These are phyloP conservation scores for Fusarium mundagurra DNA, from an alignment of 2,329 filamentous ascomycete genomes.

Conservation along the genomic window DNA sequence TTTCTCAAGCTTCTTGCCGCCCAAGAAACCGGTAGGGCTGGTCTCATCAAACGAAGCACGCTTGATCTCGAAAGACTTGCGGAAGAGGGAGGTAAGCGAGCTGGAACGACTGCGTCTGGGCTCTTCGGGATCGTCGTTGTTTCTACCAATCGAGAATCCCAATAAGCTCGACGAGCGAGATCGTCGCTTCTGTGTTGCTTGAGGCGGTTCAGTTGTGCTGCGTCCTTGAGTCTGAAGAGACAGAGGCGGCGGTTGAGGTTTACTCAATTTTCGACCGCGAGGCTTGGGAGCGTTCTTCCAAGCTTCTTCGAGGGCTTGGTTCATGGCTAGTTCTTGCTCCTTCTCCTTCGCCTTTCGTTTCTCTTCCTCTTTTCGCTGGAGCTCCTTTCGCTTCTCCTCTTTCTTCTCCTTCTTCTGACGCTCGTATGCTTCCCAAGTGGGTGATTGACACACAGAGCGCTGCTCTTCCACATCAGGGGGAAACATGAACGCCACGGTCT, in stretches of 20 bases:
- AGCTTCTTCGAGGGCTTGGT: conserved; percentile 36
- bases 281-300: conserved; percentile 38
- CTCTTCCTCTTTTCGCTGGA: conserved; percentile 47
- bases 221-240: conserved; percentile 20
- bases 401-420: conserved; percentile 65
- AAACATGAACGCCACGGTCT: conserved; percentile 47
- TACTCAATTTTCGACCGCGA: conserved; percentile 46
- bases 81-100: conserved; percentile 51
- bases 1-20: conserved; percentile 54
- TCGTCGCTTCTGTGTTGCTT: conserved; percentile 33
- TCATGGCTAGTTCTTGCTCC: conserved; percentile 28
- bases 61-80: conserved; percentile 48
- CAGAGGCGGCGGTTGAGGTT: conserved; percentile 44
- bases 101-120: conserved; percentile 47
- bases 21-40: conserved; percentile 51
- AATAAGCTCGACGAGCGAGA: conserved; percentile 43
- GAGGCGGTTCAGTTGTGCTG: conserved; percentile 29
- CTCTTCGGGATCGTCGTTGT: conserved; percentile 36
- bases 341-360: conserved; percentile 36
- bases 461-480: conserved; percentile 45
- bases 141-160: conserved; percentile 37
- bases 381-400: conserved; percentile 55
- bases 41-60: conserved; percentile 47
- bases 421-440: conserved; percentile 68
- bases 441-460: conserved; percentile 65